Base-by-base conservation (phyloP, 2,329 filamentous ascomycete species). In the Cladobotryum mycophilum region DNA sequence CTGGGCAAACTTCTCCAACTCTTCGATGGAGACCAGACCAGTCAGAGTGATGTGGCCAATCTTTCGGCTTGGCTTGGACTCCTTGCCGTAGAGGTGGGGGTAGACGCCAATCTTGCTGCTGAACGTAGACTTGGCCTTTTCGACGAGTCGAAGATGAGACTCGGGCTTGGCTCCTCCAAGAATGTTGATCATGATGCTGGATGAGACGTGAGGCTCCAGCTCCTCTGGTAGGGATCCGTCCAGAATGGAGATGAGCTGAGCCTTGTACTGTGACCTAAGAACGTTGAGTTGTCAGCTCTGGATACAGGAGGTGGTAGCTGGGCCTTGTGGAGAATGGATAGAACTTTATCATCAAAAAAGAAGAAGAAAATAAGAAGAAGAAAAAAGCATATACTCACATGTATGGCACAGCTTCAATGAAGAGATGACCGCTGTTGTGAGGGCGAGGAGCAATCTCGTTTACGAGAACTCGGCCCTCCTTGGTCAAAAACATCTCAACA, bases 381-480 rank as follows among this genome's bases (percentile, higher is more conserved):
- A n/a, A n/a, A n/a, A 15, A 15, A 17, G 11, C 13, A 14, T 4
- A 13, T 20, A 38, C 53, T 44, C 25, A 60, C 72, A 85, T 77
- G 53, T 92, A 81, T 0, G 85, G 84, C 45, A 93, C 89, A 4
- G 89, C 88, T 72, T 99, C 92, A 57, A 97, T 97, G 3, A 88
- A 95, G 70, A 91, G 92, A 70, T 97, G 93, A 1, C 93, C 93
- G 0, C 89, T 95, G 72, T 96, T 96, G 71, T 96, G 91, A 51
- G 75, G 74, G 14, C 89, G 78, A 12, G 88, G 89, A 0, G 89
- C 89, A 56, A 95, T 86, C 70, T 96, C 40, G 11, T 53, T 30
- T 35, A 18, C 15, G 15, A 18, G 41, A 17, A 46, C 57, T 64
- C 60, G 72, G 72, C 82, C 82, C 60, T 93, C 82, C 45, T 83